phyloP scores from a whole-genome alignment of 2,329 filamentous ascomycete genomes.

The Fusarium veterinarium region DNA sequence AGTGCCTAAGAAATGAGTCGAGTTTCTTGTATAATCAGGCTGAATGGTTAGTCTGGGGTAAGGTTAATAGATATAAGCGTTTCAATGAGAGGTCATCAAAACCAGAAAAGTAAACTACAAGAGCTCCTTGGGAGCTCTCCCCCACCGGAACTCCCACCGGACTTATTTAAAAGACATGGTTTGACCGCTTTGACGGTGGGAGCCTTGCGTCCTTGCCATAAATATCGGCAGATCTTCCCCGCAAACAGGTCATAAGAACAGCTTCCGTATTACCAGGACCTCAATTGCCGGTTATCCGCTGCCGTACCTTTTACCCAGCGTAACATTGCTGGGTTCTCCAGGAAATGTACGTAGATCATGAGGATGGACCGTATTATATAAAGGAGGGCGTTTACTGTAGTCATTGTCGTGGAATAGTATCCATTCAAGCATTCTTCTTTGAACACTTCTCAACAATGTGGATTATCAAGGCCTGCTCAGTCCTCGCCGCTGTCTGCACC shows the following conservation, averaged over 20 bases:
- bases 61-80: neutral
- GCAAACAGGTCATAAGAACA: neutral
- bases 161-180: too few species aligned
- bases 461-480: neutral
- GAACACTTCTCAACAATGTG: neutral
- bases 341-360: neutral
- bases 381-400: neutral
- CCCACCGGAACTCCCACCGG: neutral
- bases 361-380: neutral
- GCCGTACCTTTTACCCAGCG: neutral
- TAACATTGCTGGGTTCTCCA: neutral
- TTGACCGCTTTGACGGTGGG: too few species aligned
- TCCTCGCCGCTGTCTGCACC: neutral
- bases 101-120: too few species aligned
- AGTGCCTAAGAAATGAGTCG: neutral
- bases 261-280: neutral
- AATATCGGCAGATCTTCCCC: neutral
- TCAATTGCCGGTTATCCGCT: neutral
- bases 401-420: accelerated
- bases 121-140: too few species aligned
- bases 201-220: neutral
- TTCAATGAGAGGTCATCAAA: neutral
- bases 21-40: neutral
- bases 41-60: neutral
- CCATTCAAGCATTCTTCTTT: neutral